Evolutionary conservation across 2,329 filamentous ascomycete species (phyloP).

Genomic region (Berkeleyomyces basicola): DNA sequence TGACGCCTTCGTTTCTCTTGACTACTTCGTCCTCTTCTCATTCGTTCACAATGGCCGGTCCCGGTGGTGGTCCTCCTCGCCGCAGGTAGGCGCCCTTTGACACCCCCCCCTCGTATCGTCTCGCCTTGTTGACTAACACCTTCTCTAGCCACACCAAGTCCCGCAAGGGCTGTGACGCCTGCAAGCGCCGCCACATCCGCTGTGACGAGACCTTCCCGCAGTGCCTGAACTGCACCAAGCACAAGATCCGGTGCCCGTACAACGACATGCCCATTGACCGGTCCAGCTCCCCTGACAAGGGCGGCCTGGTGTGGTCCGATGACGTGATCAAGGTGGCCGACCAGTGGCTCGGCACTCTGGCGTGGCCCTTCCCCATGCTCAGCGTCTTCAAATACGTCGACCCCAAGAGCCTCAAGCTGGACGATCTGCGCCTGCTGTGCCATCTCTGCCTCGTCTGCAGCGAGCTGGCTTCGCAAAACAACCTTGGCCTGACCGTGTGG

Average conservation of each 20-base stretch:
- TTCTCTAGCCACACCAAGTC: constrained; percentile 86
- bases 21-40: neutral
- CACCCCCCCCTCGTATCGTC: constrained; percentile 12
- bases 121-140: constrained; percentile 15
- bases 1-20: constrained; percentile 1
- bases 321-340: constrained; percentile 69
- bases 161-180: constrained; percentile 93
- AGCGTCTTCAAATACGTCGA: constrained; percentile 58
- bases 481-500: constrained; percentile 80
- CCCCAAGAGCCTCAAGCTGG: constrained; percentile 54
- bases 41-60: constrained; percentile 58
- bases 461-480: constrained; percentile 60
- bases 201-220: constrained; percentile 97
- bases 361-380: constrained; percentile 69
- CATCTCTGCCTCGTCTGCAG: constrained; percentile 77
- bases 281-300: constrained; percentile 43
- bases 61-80: constrained; percentile 80
- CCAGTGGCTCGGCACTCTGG: constrained; percentile 56
- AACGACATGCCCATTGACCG: constrained; percentile 62
- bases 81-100: constrained; percentile 32
- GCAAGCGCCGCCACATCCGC: constrained; percentile 91
- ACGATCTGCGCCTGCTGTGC: constrained; percentile 76
- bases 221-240: constrained; percentile 97
- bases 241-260: constrained; percentile 96
- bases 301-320: constrained; percentile 68